Conservation (phyloP, 352 stramenopile genomes). For the Pythium monospermum region DNA sequence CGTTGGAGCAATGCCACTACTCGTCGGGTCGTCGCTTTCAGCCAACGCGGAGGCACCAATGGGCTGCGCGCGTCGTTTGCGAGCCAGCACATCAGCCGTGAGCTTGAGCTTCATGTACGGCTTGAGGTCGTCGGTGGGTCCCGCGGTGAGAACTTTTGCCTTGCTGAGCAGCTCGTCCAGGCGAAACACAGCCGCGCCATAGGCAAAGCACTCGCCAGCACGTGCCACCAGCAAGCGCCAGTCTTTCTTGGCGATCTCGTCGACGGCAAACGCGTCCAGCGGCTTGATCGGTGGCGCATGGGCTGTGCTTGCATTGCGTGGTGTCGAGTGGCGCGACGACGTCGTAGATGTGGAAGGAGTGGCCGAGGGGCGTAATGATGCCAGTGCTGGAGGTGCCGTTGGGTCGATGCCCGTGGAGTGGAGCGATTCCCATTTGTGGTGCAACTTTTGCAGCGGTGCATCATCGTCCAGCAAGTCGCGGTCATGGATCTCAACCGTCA, state of each 20-base stretch:
- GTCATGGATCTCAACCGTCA: conserved; percentile 64
- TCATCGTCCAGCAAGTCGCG: conserved; percentile 47
- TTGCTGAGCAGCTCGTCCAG: conserved; percentile 49
- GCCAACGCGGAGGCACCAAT: conserved; percentile 24
- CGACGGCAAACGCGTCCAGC: conserved; percentile 44
- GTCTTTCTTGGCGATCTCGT: conserved; percentile 52
- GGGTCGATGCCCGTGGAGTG: conserved; percentile 31
- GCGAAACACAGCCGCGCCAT: conserved; percentile 49
- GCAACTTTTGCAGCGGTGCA: conserved; percentile 27
- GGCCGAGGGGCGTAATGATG: no score
- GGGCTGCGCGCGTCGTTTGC: conserved; percentile 47
- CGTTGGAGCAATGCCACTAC: no score
- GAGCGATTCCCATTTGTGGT: conserved; percentile 59
- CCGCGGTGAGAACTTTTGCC: conserved; percentile 17
- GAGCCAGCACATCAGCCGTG: conserved; percentile 40
- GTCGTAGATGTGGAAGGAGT: conserved; percentile 1
- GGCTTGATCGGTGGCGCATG: conserved; percentile 21
- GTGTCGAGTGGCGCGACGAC: conserved; percentile 19
- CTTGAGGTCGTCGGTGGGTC: neutral
- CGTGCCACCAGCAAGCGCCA: conserved; percentile 37
- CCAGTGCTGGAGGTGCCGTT: neutral
- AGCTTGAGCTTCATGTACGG: conserved; percentile 46
- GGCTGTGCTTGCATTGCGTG: neutral
- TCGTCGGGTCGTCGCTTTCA: conserved; percentile 12
- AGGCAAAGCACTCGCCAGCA: conserved; percentile 43